A percentile compares a stretch with the other conserved stretches of the same genome.
phyloP scores from a whole-genome alignment of 352 stramenopile genomes.

The Pythium graminicola region DNA sequence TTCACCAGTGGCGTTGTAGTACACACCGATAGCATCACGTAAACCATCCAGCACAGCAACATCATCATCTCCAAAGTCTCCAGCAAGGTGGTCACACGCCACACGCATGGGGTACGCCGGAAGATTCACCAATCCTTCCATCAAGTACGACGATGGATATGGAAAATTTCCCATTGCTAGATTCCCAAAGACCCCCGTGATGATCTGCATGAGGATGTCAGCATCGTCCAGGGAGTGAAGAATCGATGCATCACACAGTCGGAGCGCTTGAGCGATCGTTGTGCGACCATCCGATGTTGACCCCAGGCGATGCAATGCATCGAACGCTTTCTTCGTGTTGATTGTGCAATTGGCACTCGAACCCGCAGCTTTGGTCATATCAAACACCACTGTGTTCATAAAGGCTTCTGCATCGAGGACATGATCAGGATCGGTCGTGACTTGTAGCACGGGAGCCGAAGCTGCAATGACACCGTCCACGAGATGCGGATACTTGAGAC shows the following conservation, averaged over 20 bases:
- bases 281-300: constrained; percentile 38
- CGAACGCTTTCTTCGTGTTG: constrained; percentile 69
- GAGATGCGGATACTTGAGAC: constrained; percentile 90
- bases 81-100: constrained; percentile 65
- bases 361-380: constrained; percentile 61
- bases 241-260: constrained; percentile 45
- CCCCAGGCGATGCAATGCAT: constrained; percentile 44
- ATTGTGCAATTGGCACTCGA: constrained; percentile 55
- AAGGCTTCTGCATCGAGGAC: constrained; percentile 35
- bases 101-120: constrained; percentile 87
- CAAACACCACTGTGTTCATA: background rate
- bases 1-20: constrained; percentile 68
- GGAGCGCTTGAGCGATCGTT: constrained; percentile 34
- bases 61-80: constrained; percentile 32
- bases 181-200: constrained; percentile 70
- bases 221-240: constrained; percentile 43
- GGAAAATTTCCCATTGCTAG: constrained; percentile 96
- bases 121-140: constrained; percentile 78
- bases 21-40: constrained; percentile 53
- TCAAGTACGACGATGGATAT: constrained; percentile 94
- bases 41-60: constrained; percentile 45
- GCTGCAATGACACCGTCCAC: constrained; percentile 87
- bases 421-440: too few species aligned
- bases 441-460: too few species aligned
- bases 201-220: constrained; percentile 49